Base-by-base conservation (phyloP, 768 basidiomycete species). In the Xanthoconium purpureum region DNA sequence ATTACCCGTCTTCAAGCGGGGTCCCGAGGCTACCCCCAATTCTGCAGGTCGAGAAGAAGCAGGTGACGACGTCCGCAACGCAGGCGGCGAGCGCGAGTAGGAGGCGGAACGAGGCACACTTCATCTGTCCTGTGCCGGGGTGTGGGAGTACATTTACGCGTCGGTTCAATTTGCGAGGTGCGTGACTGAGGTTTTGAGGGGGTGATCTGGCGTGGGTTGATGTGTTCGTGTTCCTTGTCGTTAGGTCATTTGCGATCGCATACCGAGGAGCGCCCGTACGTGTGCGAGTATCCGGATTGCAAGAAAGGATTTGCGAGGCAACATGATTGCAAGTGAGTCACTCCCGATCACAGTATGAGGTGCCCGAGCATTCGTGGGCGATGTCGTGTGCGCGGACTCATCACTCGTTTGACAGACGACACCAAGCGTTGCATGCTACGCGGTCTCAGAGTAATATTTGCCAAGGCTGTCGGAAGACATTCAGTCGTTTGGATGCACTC, bases 81-180 rank as follows among this genome's bases (percentile, higher is more conserved):
- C 93, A 95, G 72, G 80, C 89, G 3, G 94, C 94, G 13, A 94
- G 91, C 69, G 90, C 90, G 50, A 94, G 89, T 70, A 80, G 94
- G 52, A 78, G 94, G 48, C 80, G 92, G 64, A 95, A 94, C 67
- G 91, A 94, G 69, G 94, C 94, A 0, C 85, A 91, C 65, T 97
- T 96, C 73, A 81, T 86, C 57, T 98, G 94, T 73, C 94, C 95
- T 6, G 92, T 98, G 15, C 91, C 92, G 11, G 94, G 93, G 13
- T 98, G 94, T 75, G 93, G 92, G 44, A 94, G 91, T 72, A 96
- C 94, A n/a, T 98, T 98, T 73, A 98, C 94, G 65, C 84, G 91
- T 69, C 82, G 91, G 54, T 94, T 94, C 77, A 94, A 94, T 73
- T 72, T 94, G 52, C 77, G 88, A 82, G 91, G 91, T 91, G 59